Percentiles rank a stretch among this genome's conserved stretches.
These are phyloP conservation scores for Sclerotinia minor DNA, from an alignment of 2,329 filamentous ascomycete species.

Conservation along the genomic window DNA sequence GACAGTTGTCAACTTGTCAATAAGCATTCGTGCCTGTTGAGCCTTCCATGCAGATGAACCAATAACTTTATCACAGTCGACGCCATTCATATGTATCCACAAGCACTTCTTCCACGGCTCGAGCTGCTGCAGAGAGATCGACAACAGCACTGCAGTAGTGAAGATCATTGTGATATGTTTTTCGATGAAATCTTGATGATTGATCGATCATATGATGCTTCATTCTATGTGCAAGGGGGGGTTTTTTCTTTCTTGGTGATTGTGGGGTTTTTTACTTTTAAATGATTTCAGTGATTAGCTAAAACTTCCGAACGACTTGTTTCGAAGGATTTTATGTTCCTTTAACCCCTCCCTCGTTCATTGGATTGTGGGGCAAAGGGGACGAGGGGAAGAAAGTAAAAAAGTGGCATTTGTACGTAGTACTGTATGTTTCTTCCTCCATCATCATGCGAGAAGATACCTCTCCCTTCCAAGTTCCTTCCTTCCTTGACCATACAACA, in stretches of 20 bases:
- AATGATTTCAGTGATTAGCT: slow-evolving; percentile 1
- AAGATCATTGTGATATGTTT: slow-evolving; percentile 1
- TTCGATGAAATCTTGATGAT: slow-evolving; percentile 9
- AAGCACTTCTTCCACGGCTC: neutral
- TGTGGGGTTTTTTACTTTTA: neutral
- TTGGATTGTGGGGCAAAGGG: neutral
- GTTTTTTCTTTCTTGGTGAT: neutral
- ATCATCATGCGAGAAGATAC: neutral
- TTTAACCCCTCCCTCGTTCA: slow-evolving; percentile 1
- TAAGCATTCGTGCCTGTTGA: slow-evolving; percentile 10
- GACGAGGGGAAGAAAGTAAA: neutral
- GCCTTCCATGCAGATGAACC: neutral
- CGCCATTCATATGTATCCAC: neutral
- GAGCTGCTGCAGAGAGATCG: slow-evolving; percentile 11
- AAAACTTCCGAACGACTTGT: neutral
- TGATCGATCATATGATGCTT: slow-evolving; percentile 21
- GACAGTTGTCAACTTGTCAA: slow-evolving; percentile 11
- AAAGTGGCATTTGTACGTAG: neutral
- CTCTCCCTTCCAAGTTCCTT: neutral
- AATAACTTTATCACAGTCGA: slow-evolving; percentile 7
- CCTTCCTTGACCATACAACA: neutral
- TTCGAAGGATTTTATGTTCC: neutral
- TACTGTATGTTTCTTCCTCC: neutral
- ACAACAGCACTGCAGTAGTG: slow-evolving; percentile 13
- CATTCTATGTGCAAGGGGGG: neutral